Base-by-base conservation (phyloP, 176 grass and related monocot genomes). In the Urochloa ruziziensis region DNA sequence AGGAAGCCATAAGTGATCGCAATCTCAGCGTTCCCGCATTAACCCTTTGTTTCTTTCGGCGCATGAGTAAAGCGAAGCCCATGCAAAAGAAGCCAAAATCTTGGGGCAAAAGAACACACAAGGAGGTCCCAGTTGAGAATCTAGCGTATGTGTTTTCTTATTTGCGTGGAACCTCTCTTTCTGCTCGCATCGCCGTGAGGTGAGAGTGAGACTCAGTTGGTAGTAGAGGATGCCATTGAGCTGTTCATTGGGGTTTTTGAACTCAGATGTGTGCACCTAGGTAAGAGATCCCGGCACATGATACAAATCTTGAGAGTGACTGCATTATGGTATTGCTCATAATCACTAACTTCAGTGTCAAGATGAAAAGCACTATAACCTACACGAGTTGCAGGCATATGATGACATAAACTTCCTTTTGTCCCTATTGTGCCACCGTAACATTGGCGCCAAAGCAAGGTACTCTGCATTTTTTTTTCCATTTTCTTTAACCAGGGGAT, bases 271-370 rank as follows among this genome's bases (percentile, higher is more conserved):
- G 14, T 30, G 28, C 24, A 61, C 56, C 56, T 12, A 59, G 56
- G 53, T 24, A 7, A 57, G 53, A 57, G 21, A 24, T 57, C 53
- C 7, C 23, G 56, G 23, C n/a, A 62, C 27, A 62, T 30, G 59
- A 62, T 30, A 62, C 2, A 15, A 16, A 62, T 62, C 25, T 6
- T 62, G 28, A 62, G 59, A 62, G 59, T 30, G 59, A 32, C 27
- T 48, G 42, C 43, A 77, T 42, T 82, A 0, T 70, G 30, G 59
- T 37, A 21, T 58, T 70, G n/a, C 40, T 52, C 63, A 77, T 82
- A 52, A 76, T 60, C 39, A 59, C 67, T 49, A 12, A 39, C 49
- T 59, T 75, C 17, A 67, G 7, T 63, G 76, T 80, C 60, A 73
- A 24, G 78, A 60, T 82, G 67, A 16, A 25, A 23, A 81, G 25